Evolutionary conservation across 257 asterid genomes (phyloP), one percentile per base, ranked within the genome.

Genomic region (Ilex asprella): DNA sequence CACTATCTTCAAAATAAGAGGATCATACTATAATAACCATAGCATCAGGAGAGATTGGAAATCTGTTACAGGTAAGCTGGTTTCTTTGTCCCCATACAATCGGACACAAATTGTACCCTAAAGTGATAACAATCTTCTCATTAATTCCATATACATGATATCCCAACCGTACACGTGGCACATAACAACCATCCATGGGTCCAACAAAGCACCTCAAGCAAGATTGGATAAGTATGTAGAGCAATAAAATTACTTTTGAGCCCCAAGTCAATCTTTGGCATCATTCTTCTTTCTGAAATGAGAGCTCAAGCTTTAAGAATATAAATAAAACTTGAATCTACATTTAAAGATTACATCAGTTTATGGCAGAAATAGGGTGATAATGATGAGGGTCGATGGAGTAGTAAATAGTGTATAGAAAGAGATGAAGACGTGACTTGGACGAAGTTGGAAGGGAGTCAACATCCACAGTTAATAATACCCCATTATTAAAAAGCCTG

Each of bases 401-500:
- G 35, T 12, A 64, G 54, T 47, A 27, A 43, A 10, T 16, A 39
- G 44, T 43, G 39, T 14, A 57, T 59, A 57, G 66, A 62, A 50
- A 55, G 35, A 31, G 47, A 43, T 15, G 51, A 59, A 47, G 66
- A 72, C 60, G 76, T 69, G 78, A 72, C 65, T 59, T 41, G 56
- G 62, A 56, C 58, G 69, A 68, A 70, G 72, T 31, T 46, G 73
- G 66, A 66, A 3, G 68, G 62, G 75, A 72, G 84, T 82, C 84
- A 73, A 82, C 81, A 77, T 82, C 86, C 73, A 77, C 64, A 67
- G 76, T 73, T 55, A 69, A 46, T 67, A 30, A 67, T 39, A 59
- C 8, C 56, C 67, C 80, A 73, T 73, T 68, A 65, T 62, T 62
- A 53, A 71, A 86, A 83, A 77, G 89, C 79, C 92, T 80, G 83